These are phyloP conservation scores for Dryas alaskensis DNA, from an alignment of 306 rosid species.

Conservation along the genomic window DNA sequence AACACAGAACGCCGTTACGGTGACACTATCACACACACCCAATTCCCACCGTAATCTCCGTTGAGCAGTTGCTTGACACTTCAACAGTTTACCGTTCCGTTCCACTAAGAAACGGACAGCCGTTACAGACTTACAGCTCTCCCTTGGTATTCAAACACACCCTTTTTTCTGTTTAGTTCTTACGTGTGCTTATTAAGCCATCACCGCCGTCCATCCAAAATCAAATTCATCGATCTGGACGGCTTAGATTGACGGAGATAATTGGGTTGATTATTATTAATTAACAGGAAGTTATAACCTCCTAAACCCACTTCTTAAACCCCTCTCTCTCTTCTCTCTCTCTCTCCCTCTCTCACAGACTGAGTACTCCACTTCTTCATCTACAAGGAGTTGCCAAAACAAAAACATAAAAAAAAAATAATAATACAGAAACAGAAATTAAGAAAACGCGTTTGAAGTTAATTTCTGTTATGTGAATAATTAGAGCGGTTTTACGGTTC, in stretches of 20 bases:
- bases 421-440: constrained; percentile 19
- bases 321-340: neutral
- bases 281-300: constrained; percentile 15
- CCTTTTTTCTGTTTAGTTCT: neutral
- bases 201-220: neutral
- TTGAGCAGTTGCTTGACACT: neutral
- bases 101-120: constrained; percentile 13
- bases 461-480: constrained; percentile 15
- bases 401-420: neutral
- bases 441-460: constrained; percentile 32
- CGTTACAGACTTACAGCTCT: neutral
- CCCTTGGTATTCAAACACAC: neutral
- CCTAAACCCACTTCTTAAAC: constrained; percentile 14
- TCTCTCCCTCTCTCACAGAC: neutral
- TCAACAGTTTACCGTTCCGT: neutral
- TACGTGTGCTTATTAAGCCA: neutral
- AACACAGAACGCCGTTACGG: neutral
- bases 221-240: neutral
- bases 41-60: constrained; percentile 6
- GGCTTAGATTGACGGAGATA: neutral
- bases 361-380: neutral
- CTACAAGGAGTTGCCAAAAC: neutral
- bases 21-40: constrained; percentile 1
- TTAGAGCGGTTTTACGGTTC: constrained; percentile 56
- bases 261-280: neutral